Evolutionary conservation across 495 filamentous ascomycete genomes (phyloP).

Genomic region (Wilcoxina mikolae): DNA sequence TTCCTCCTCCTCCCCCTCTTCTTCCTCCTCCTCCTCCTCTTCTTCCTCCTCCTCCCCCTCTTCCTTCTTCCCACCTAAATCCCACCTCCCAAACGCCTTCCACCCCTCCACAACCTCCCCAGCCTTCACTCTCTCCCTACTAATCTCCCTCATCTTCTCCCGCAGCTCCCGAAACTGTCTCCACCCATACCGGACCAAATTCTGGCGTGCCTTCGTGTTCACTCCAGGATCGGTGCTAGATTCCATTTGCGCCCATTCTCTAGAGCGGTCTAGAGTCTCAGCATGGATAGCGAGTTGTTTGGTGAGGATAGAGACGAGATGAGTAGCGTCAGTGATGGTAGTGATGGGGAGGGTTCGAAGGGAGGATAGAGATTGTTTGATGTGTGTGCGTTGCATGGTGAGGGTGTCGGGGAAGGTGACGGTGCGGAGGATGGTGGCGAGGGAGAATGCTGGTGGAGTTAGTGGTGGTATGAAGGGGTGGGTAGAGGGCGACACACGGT

Average conservation of each 20-base stretch:
- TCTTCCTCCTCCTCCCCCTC: background rate
- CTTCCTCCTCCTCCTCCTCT: background rate
- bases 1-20: too few relatives aligned
- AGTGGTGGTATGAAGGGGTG: too few relatives aligned
- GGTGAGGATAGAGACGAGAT: background rate
- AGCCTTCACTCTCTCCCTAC: background rate
- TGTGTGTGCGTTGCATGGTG: background rate
- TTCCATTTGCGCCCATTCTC: background rate
- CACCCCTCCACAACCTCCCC: background rate
- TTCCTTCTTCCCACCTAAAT: background rate
- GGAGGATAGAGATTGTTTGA: background rate
- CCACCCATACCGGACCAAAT: background rate
- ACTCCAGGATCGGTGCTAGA: background rate
- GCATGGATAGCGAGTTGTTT: background rate
- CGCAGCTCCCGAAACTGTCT: background rate
- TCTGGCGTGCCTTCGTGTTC: background rate
- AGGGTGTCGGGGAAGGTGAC: background rate
- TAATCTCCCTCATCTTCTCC: background rate
- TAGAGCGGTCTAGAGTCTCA: background rate
- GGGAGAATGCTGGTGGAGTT: too few relatives aligned
- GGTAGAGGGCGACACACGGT: too few relatives aligned
- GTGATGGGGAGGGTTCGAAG: background rate
- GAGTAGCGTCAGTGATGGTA: background rate
- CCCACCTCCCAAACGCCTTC: background rate
- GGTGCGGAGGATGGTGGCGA: background rate